phyloP scores from a whole-genome alignment of 495 filamentous ascomycete species.

The Daldinia grandis region DNA sequence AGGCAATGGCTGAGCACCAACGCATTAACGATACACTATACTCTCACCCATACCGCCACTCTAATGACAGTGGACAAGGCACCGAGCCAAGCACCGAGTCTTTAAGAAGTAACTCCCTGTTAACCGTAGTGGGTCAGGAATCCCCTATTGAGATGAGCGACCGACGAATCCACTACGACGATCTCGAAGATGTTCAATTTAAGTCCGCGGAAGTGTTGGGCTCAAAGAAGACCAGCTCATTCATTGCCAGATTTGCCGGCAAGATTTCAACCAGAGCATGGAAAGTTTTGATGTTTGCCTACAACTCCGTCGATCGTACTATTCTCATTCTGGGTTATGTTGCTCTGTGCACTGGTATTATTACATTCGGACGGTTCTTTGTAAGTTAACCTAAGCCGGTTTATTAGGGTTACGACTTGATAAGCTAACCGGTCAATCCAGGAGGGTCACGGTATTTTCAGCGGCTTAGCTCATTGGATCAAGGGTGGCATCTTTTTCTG shows the following conservation, averaged over 20 bases:
- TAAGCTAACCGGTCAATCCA: slow-evolving; percentile 38
- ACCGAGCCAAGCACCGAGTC: slow-evolving; percentile 77
- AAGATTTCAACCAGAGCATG: slow-evolving; percentile 55
- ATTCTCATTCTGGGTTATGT: slow-evolving; percentile 62
- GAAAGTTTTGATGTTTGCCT: slow-evolving; percentile 52
- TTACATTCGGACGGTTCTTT: slow-evolving; percentile 64
- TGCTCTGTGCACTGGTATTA: slow-evolving; percentile 67
- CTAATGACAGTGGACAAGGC: slow-evolving; percentile 88
- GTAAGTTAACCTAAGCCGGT: slow-evolving; percentile 55
- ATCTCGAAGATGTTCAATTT: slow-evolving; percentile 51
- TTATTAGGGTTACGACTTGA: slow-evolving; percentile 2
- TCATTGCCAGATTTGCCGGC: slow-evolving; percentile 44
- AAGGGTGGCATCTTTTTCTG: slow-evolving; percentile 98
- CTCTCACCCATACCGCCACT: slow-evolving; percentile 69
- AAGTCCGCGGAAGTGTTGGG: slow-evolving; percentile 46
- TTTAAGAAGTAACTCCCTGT: slow-evolving; percentile 68
- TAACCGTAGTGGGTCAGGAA: slow-evolving; percentile 62
- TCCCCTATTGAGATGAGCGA: slow-evolving; percentile 62
- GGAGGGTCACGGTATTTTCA: slow-evolving; percentile 73
- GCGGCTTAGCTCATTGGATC: slow-evolving; percentile 90
- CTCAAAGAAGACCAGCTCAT: slow-evolving; percentile 42
- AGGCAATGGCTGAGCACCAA: slow-evolving; percentile 70
- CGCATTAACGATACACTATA: slow-evolving; percentile 48
- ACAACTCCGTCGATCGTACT: slow-evolving; percentile 56
- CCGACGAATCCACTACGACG: slow-evolving; percentile 58